Conservation (phyloP, 495 filamentous ascomycete species). For the Neurospora pannonica region DNA sequence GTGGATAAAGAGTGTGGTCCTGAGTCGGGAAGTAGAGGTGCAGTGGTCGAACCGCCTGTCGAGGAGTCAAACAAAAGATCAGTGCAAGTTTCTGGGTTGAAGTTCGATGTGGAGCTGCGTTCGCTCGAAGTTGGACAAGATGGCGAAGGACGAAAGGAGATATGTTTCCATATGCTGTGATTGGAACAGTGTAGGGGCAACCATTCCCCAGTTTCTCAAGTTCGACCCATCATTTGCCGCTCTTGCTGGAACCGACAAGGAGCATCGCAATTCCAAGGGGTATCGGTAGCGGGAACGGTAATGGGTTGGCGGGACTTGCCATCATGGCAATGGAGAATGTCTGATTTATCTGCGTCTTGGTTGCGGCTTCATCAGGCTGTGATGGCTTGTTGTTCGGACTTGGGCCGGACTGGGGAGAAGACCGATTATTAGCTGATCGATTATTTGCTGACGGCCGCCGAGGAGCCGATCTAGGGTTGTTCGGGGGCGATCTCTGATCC, state of each 20-base stretch:
- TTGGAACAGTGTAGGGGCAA: not conserved
- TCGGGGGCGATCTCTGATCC: not conserved
- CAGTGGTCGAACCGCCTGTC: not conserved
- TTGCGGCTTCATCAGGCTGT: slow-evolving; percentile 7
- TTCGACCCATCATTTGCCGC: not conserved
- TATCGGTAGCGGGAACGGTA: slow-evolving; percentile 18
- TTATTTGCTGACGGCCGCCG: not conserved
- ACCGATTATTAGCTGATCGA: not conserved
- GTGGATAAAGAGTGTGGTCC: not conserved
- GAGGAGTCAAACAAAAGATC: slow-evolving; percentile 3
- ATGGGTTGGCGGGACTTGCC: slow-evolving; percentile 11
- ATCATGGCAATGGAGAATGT: slow-evolving; percentile 18
- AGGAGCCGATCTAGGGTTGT: not conserved
- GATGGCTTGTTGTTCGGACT: not conserved
- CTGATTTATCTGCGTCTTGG: slow-evolving; percentile 20
- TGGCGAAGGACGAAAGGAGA: not conserved
- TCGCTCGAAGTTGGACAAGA: not conserved
- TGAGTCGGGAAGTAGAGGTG: too few species aligned
- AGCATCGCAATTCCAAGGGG: slow-evolving; percentile 17
- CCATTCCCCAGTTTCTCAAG: not conserved
- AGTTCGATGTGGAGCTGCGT: slow-evolving; percentile 18
- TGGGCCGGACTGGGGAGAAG: not conserved
- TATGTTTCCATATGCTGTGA: not conserved
- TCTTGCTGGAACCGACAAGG: slow-evolving; percentile 1
- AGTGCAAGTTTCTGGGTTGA: slow-evolving; percentile 14